A percentile compares a stretch with the other conserved stretches of the same genome.
These are phyloP conservation scores for Globisporangium okanoganense DNA, from an alignment of 352 stramenopile genomes.

Conservation along the genomic window DNA sequence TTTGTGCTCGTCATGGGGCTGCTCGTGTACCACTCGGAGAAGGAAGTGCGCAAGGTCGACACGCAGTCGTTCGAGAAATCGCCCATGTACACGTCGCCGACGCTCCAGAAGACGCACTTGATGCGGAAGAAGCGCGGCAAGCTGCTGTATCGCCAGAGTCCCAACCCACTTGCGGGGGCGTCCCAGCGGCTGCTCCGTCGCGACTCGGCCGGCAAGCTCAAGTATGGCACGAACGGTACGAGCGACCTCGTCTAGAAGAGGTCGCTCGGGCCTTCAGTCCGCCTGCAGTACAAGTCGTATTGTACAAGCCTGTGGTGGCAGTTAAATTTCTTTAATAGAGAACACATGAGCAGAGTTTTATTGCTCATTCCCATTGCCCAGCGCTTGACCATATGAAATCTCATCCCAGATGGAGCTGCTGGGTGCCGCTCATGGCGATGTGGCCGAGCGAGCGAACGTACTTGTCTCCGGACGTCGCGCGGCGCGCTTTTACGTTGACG, in stretches of 20 bases:
- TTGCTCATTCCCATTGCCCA: neutral
- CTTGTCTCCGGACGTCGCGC: conserved; percentile 27
- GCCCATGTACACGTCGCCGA: conserved; percentile 83
- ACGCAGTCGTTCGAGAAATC: conserved; percentile 73
- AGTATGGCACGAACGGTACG: conserved; percentile 49
- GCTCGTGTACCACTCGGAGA: conserved; percentile 87
- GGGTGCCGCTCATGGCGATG: conserved; percentile 18
- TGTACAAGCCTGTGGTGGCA: neutral
- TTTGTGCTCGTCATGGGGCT: conserved; percentile 84
- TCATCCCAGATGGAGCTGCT: neutral
- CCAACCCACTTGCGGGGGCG: conserved; percentile 56
- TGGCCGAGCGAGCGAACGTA: conserved; percentile 50
- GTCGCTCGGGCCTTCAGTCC: neutral
- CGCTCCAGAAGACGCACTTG: conserved; percentile 77
- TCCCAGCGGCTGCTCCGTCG: conserved; percentile 61
- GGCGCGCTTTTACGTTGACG: conserved; percentile 39
- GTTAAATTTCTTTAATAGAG: conserved; percentile 1
- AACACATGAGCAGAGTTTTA: neutral
- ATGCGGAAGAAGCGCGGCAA: conserved; percentile 81
- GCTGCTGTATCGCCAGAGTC: conserved; percentile 81
- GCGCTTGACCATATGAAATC: neutral
- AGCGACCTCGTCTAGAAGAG: conserved; percentile 11
- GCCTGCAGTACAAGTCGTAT: neutral
- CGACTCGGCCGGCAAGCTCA: conserved; percentile 35
- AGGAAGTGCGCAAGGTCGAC: conserved; percentile 66